phyloP scores from a whole-genome alignment of 768 basidiomycete genomes.

The Crassisporium funariophilum region DNA sequence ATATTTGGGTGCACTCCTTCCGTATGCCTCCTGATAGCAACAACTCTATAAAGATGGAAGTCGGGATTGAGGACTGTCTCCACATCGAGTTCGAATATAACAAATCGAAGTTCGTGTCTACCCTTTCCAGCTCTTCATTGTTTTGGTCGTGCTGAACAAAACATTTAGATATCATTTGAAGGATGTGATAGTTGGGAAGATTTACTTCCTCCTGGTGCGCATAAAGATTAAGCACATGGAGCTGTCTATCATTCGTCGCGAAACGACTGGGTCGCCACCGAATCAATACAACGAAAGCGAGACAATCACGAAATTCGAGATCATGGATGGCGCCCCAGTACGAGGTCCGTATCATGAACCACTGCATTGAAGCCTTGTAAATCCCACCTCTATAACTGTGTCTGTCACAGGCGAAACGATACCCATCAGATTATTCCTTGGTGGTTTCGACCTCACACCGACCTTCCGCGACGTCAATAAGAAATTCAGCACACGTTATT shows the following conservation, averaged over 20 bases:
- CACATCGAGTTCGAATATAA: slow-evolving; percentile 99
- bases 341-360: slow-evolving; percentile 56
- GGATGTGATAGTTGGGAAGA: slow-evolving; percentile 99
- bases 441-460: slow-evolving; percentile 97
- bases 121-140: slow-evolving; percentile 9
- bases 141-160: not conserved
- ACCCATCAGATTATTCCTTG: slow-evolving; percentile 95
- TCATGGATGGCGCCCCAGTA: slow-evolving; percentile 99
- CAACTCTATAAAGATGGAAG: slow-evolving; percentile 99
- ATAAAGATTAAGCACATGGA: slow-evolving; percentile 99
- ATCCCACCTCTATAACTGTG: not conserved
- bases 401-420: slow-evolving; percentile 83
- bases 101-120: slow-evolving; percentile 87
- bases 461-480: slow-evolving; percentile 99
- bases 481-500: slow-evolving; percentile 97
- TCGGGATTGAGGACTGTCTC: slow-evolving; percentile 97
- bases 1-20: slow-evolving; percentile 97
- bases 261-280: slow-evolving; percentile 96
- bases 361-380: not conserved
- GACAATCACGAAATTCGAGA: slow-evolving; percentile 99
- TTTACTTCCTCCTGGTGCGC: slow-evolving; percentile 96
- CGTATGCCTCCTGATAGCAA: slow-evolving; percentile 98
- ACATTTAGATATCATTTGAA: slow-evolving; percentile 90
- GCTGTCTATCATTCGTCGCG: slow-evolving; percentile 93
- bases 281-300: slow-evolving; percentile 99